Evolutionary conservation across 1,139 yeast species (phyloP).

Genomic region (Hyphopichia khmerensis): DNA sequence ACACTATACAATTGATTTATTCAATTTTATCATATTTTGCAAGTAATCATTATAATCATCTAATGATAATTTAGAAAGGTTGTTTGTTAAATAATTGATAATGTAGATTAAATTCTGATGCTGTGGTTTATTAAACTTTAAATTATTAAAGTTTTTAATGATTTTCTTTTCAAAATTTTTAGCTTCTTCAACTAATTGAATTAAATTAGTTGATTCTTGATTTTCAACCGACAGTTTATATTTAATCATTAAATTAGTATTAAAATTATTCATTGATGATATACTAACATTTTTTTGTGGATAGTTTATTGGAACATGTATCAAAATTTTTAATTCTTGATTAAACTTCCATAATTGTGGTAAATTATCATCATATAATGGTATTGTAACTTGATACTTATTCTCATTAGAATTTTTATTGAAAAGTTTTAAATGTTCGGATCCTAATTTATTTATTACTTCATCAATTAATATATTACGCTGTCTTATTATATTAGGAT

Average conservation of each 20-base stretch:
- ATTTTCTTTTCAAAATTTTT: slow-evolving; percentile 24
- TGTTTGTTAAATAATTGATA: slow-evolving; percentile 30
- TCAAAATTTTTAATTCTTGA: slow-evolving; percentile 15
- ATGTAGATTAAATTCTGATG: slow-evolving; percentile 18
- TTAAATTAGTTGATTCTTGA: slow-evolving; percentile 9
- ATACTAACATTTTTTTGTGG: slow-evolving; percentile 17
- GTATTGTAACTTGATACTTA: slow-evolving; percentile 22
- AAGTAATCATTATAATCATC: background rate
- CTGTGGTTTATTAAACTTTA: slow-evolving; percentile 14
- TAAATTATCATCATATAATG: slow-evolving; percentile 12
- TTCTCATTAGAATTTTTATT: slow-evolving; percentile 16
- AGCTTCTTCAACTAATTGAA: slow-evolving; percentile 15
- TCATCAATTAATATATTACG: slow-evolving; percentile 21
- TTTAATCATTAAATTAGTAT: slow-evolving; percentile 21
- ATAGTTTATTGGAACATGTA: slow-evolving; percentile 22
- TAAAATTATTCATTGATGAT: slow-evolving; percentile 23
- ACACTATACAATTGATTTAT: background rate
- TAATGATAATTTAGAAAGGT: slow-evolving; percentile 6
- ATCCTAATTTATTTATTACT: slow-evolving; percentile 21
- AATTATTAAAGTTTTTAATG: slow-evolving; percentile 17
- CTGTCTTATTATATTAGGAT: slow-evolving; percentile 10
- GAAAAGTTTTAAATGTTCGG: slow-evolving; percentile 21
- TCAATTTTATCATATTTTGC: background rate
- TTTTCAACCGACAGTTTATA: slow-evolving; percentile 7
- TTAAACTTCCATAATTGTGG: slow-evolving; percentile 23